Conservation (phyloP, 2,329 filamentous ascomycete species). For the Epichloe coenophiala region DNA sequence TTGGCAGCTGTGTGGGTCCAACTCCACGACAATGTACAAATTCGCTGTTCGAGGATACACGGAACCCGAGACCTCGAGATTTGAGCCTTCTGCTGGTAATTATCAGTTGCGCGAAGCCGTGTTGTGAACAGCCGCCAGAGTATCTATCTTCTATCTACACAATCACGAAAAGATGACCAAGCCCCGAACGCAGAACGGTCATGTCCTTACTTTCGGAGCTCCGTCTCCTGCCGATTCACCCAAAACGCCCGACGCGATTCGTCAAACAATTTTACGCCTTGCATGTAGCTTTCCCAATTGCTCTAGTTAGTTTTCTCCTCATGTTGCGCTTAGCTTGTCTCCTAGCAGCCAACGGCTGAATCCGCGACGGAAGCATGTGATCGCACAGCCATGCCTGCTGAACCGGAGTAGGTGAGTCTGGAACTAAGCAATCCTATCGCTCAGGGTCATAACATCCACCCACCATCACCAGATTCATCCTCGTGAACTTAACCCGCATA, state of each 20-base stretch:
- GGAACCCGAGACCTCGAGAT: too few species aligned
- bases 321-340: slow-evolving; percentile 3
- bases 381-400: background rate
- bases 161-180: background rate
- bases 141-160: background rate
- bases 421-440: slow-evolving; percentile 17
- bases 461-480: slow-evolving; percentile 87
- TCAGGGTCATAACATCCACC: slow-evolving; percentile 57
- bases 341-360: slow-evolving; percentile 1
- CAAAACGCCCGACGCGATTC: background rate
- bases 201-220: background rate
- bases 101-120: background rate
- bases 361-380: slow-evolving; percentile 4
- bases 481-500: slow-evolving; percentile 82
- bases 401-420: slow-evolving; percentile 1
- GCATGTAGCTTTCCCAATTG: background rate
- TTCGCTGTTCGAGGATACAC: too few species aligned
- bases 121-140: background rate
- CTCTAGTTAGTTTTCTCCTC: slow-evolving; percentile 1
- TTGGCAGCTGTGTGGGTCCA: too few species aligned
- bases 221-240: background rate
- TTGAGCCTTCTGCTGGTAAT: background rate
- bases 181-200: background rate
- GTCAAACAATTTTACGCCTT: background rate
- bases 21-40: too few species aligned